Evolutionary conservation across 768 basidiomycete genomes (phyloP), one percentile per base, ranked within the genome.

Genomic region (Clavulina sp.): DNA sequence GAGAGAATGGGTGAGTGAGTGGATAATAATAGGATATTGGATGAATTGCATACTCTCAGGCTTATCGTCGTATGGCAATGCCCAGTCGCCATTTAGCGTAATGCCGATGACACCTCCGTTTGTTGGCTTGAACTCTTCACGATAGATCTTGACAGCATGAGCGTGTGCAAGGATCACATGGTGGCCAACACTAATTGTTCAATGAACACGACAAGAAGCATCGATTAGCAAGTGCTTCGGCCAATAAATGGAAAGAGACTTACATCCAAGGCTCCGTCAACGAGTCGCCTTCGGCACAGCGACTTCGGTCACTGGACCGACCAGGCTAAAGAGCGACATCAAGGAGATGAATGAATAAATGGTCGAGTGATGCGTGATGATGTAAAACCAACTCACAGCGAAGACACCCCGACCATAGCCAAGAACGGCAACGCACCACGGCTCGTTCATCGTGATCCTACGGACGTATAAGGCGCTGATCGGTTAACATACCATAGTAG

Each of bases 371-470:
- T n/a, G n/a, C n/a, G n/a, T n/a, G n/a, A n/a, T n/a, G n/a, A n/a
- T n/a, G n/a, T n/a, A n/a, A n/a, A n/a, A n/a, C n/a, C n/a, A n/a
- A n/a, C n/a, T n/a, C n/a, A n/a, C n/a, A n/a, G 79, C 81, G 56
- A 84, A 84, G 13, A 77, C 71, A 43, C 80, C 81, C 43, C 74
- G 70, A 13, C 77, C 77, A 59, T 82, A 79, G n/a, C 82, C 81
- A 46, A 80, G 66, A 57, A 81, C 69, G 48, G 81, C 73, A 49
- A 78, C 70, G 60, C 77, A 77, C 79, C 77, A 81, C 0, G 80
- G 80, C 66, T 86, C 81, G 62, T 84, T 84, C 64, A 83, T 68
- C 2, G 81, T 84, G 47, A 83, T 62, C 78, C 77, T 78, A 51
- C 16, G 34, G 34, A 7, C 9, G 19, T 38, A 7, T 38, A 19